Percentiles rank a stretch among this genome's conserved stretches.
phyloP scores from a whole-genome alignment of 768 basidiomycete species.

The Clitopilus hobsonii region DNA sequence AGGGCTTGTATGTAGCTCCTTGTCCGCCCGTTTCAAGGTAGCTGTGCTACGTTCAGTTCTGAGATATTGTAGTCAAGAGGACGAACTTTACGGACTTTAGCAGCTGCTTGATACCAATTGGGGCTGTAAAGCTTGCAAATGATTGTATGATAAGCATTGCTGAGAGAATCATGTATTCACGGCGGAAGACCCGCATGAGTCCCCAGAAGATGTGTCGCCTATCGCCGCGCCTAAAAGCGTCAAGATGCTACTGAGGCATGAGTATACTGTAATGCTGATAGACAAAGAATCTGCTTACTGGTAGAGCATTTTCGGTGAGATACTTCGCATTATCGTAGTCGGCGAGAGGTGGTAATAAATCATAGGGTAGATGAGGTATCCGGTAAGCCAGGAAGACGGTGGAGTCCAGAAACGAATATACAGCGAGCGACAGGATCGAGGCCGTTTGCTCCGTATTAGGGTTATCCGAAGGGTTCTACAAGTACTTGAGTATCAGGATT shows the following conservation, averaged over 20 bases:
- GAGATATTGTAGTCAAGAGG: not conserved
- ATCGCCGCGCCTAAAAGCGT: constrained; percentile 33
- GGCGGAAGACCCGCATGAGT: constrained; percentile 33
- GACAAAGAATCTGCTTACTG: constrained; percentile 20
- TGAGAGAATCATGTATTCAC: constrained; percentile 25
- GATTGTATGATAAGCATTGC: constrained; percentile 21
- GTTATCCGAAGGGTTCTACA: constrained; percentile 26
- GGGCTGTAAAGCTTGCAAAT: constrained; percentile 25
- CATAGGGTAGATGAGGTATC: constrained; percentile 42
- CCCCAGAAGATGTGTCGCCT: constrained; percentile 42
- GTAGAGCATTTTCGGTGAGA: constrained; percentile 22
- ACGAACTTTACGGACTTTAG: constrained; percentile 24
- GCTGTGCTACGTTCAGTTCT: constrained; percentile 24
- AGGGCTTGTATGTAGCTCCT: constrained; percentile 49
- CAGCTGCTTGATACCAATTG: constrained; percentile 37
- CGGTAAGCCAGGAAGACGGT: constrained; percentile 41
- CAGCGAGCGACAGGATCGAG: constrained; percentile 33
- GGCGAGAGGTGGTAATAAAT: constrained; percentile 58
- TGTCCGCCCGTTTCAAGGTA: constrained; percentile 57
- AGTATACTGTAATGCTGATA: constrained; percentile 11
- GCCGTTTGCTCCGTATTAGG: constrained; percentile 51
- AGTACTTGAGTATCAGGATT: not conserved
- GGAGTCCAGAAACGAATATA: constrained; percentile 54
- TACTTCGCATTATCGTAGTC: constrained; percentile 46
- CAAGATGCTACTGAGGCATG: constrained; percentile 26